Conservation (phyloP, 495 filamentous ascomycete species). For the Melanomma pulvis-pyrius region DNA sequence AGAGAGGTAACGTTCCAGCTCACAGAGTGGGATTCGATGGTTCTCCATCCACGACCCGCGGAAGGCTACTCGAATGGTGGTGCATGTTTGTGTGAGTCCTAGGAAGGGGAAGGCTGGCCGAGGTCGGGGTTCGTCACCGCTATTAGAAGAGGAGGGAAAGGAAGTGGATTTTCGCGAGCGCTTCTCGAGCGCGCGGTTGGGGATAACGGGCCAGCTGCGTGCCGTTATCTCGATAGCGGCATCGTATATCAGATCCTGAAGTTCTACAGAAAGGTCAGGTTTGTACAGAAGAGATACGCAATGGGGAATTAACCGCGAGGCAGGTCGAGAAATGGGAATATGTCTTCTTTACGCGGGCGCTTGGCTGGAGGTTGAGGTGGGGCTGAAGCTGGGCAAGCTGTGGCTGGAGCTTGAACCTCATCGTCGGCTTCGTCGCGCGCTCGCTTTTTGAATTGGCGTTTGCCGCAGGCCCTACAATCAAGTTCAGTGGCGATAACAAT, state of each 20-base stretch:
- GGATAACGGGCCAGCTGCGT: not conserved
- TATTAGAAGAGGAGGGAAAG: not conserved
- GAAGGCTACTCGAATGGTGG: conserved; percentile 10
- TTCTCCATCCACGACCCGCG: conserved; percentile 16
- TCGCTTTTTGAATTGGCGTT: not conserved
- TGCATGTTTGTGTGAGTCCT: conserved; percentile 10
- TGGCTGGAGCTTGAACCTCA: not conserved
- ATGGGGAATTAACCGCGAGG: conserved; percentile 1
- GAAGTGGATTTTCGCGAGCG: not conserved
- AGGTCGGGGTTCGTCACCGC: not conserved
- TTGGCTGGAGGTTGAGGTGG: too few species aligned
- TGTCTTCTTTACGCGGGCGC: not conserved
- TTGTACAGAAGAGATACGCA: not conserved
- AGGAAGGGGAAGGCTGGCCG: conserved; percentile 4
- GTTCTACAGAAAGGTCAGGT: conserved; percentile 6
- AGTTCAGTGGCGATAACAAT: too few species aligned
- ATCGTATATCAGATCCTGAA: conserved; percentile 19
- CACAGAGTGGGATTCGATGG: conserved; percentile 3
- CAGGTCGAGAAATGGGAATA: conserved; percentile 19
- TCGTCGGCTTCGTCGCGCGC: not conserved
- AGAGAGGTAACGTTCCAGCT: conserved; percentile 5
- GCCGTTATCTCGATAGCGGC: not conserved
- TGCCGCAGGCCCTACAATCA: too few species aligned
- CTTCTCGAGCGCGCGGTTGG: not conserved
- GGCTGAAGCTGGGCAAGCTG: too few species aligned